These are phyloP conservation scores for Lolium rigidum DNA, from an alignment of 176 grass and related monocot species.

Conservation along the genomic window DNA sequence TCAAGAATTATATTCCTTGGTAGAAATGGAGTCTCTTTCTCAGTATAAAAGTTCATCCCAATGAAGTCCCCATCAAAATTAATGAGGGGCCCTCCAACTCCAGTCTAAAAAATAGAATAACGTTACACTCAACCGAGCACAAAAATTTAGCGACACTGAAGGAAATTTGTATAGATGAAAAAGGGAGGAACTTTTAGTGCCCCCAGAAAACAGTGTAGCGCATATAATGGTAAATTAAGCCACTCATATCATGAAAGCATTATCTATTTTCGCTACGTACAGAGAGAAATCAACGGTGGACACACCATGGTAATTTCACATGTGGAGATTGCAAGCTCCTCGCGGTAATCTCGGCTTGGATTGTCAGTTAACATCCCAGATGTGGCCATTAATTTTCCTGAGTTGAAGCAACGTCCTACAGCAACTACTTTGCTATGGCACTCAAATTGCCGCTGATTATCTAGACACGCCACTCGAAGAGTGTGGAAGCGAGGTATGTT, in stretches of 20 bases:
- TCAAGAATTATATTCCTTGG: background rate
- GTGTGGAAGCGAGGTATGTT: no score
- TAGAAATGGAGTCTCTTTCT: background rate
- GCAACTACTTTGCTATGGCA: background rate
- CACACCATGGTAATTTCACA: slow-evolving; percentile 16
- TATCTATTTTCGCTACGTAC: background rate
- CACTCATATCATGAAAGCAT: background rate
- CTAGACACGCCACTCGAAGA: background rate
- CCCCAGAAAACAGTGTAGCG: background rate
- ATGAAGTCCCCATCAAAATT: background rate
- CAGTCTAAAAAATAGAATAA: background rate
- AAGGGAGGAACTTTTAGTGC: background rate
- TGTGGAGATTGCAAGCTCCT: background rate
- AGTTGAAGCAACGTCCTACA: slow-evolving; percentile 25
- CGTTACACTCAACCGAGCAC: background rate
- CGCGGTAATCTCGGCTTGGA: background rate
- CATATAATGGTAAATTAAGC: background rate
- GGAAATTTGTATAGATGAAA: background rate
- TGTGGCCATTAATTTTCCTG: slow-evolving; percentile 10
- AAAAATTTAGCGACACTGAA: background rate
- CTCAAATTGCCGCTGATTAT: background rate
- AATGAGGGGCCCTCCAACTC: background rate
- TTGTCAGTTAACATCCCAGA: background rate
- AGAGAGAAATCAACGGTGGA: background rate
- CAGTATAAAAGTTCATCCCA: background rate